These are phyloP conservation scores for Mucor mucedo DNA, from an alignment of 371 early-diverging fungal genomes.

Conservation along the genomic window DNA sequence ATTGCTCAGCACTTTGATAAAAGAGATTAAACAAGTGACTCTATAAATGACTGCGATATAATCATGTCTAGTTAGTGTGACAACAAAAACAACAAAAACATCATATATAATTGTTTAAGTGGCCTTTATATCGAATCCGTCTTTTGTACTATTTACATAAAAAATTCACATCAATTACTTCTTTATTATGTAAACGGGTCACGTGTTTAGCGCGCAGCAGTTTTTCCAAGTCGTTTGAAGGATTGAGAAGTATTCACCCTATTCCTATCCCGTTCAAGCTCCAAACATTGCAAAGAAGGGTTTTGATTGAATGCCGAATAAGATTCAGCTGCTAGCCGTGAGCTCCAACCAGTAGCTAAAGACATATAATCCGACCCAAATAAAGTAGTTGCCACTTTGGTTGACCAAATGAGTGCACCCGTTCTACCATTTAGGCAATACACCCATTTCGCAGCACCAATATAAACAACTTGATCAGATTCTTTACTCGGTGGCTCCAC, in stretches of 20 bases:
- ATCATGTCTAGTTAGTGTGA: no score
- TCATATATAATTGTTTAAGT: no score
- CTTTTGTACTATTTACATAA: no score
- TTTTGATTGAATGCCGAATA: constrained; percentile 22
- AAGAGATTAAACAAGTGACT: no score
- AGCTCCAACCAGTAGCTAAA: constrained; percentile 41
- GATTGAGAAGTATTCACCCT: not conserved
- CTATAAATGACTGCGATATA: no score
- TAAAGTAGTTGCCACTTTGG: constrained; percentile 21
- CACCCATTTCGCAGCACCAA: constrained; percentile 33
- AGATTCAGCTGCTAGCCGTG: constrained; percentile 33
- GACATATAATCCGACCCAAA: constrained; percentile 32
- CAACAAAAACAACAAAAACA: no score
- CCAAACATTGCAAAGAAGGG: constrained; percentile 3
- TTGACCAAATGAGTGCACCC: constrained; percentile 28
- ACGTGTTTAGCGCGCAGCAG: not conserved
- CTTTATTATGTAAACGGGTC: no score
- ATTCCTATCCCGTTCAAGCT: not conserved
- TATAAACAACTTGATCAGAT: constrained; percentile 17
- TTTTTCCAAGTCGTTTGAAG: not conserved
- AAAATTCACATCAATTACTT: no score
- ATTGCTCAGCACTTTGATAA: no score
- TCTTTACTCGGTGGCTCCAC: constrained; percentile 24
- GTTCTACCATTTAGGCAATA: constrained; percentile 30
- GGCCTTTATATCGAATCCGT: no score